phyloP scores from a whole-genome alignment of 345 rosid species.

The Linum trigynum region DNA sequence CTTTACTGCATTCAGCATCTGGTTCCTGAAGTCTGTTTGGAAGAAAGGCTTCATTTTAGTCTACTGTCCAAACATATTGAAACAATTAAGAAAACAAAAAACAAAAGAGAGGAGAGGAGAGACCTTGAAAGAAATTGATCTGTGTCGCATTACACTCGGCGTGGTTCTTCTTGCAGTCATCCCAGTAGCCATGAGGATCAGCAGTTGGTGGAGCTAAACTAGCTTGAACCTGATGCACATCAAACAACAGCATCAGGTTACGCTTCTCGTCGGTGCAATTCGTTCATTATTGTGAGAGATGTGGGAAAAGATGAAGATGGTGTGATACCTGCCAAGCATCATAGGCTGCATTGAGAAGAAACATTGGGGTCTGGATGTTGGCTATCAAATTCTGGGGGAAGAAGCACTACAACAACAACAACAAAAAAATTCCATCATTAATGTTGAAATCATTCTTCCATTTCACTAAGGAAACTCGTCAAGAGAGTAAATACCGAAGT shows the following conservation, averaged over 20 bases:
- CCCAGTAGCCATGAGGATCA: conserved; percentile 23
- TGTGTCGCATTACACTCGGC: conserved; percentile 20
- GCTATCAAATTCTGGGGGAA: conserved; percentile 25
- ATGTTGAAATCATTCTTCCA: background rate
- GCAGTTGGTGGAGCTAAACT: conserved; percentile 22
- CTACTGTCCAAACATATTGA: background rate
- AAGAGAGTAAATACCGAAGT: conserved; percentile 50
- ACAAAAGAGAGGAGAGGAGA: background rate
- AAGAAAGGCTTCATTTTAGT: background rate
- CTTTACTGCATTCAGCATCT: conserved; percentile 19
- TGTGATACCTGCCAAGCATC: conserved; percentile 27
- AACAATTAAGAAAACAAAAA: background rate
- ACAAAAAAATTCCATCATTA: background rate
- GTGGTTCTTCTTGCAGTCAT: conserved; percentile 16
- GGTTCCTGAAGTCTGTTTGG: conserved; percentile 21
- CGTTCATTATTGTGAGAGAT: background rate
- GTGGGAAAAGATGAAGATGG: background rate
- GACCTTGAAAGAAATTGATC: conserved; percentile 25
- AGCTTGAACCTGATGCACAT: conserved; percentile 11
- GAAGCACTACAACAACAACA: conserved; percentile 21
- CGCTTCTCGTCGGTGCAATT: background rate
- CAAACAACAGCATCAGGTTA: background rate
- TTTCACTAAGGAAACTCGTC: background rate
- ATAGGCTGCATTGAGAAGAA: conserved; percentile 27
- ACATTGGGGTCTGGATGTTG: conserved; percentile 19